phyloP scores from a whole-genome alignment of 768 basidiomycete genomes.

The Lanmaoa pseudosensibilis region DNA sequence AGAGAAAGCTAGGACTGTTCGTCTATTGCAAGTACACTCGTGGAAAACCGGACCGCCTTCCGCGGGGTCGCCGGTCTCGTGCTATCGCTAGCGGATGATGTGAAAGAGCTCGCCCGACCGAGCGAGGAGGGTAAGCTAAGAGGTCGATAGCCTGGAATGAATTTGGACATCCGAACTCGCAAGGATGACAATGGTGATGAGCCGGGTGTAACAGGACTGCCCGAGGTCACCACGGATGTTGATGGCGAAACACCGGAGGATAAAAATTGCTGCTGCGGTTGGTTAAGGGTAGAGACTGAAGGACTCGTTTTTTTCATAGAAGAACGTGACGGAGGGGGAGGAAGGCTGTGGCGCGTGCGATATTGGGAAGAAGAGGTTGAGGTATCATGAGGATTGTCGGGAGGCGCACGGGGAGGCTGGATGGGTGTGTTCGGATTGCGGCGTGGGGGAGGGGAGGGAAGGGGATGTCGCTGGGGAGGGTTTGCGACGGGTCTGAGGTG shows the following conservation, averaged over 20 bases:
- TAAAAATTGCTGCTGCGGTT: conserved; percentile 16
- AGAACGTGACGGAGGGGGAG: conserved; percentile 61
- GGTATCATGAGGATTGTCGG: conserved; percentile 26
- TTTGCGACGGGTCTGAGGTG: conserved; percentile 50
- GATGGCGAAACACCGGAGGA: conserved; percentile 24
- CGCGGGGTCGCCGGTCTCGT: conserved; percentile 46
- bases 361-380: conserved; percentile 23
- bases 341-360: conserved; percentile 35
- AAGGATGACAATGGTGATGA: conserved; percentile 37
- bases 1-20: conserved; percentile 18
- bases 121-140: conserved; percentile 38
- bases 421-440: conserved; percentile 27
- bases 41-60: conserved; percentile 65
- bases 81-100: conserved; percentile 35
- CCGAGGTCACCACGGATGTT: conserved; percentile 40
- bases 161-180: conserved; percentile 52
- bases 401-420: conserved; percentile 20
- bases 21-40: conserved; percentile 37
- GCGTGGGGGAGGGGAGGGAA: conserved; percentile 17
- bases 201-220: conserved; percentile 24
- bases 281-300: conserved; percentile 22
- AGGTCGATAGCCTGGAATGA: conserved; percentile 46
- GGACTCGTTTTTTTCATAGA: conserved; percentile 58
- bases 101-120: conserved; percentile 29
- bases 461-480: conserved; percentile 20